Conservation (phyloP, 2,329 filamentous ascomycete genomes). For the Diaporthe amygdali region DNA sequence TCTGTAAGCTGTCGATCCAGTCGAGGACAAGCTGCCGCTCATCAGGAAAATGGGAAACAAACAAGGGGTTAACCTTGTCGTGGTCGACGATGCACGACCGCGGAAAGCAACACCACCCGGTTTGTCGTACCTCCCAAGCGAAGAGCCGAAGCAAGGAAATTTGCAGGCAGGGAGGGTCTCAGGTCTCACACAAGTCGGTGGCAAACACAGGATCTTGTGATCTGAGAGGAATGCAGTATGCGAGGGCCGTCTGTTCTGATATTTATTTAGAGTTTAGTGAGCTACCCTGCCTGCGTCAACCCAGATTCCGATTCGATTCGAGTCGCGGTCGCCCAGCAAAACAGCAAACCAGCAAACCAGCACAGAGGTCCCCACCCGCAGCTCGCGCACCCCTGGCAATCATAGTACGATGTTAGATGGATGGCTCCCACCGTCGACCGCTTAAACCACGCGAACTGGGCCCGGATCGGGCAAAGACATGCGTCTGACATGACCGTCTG, state of each 20-base stretch:
- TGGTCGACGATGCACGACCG: background rate
- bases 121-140: background rate
- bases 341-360: too few relatives aligned
- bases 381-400: background rate
- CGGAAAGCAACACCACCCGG: background rate
- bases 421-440: background rate
- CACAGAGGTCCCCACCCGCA: background rate
- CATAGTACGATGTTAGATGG: slow-evolving; percentile 12
- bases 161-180: background rate
- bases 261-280: background rate
- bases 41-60: background rate
- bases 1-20: background rate
- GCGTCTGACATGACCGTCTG: slow-evolving; percentile 20
- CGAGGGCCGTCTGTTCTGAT: background rate
- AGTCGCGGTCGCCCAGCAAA: background rate
- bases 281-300: background rate
- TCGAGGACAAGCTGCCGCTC: background rate
- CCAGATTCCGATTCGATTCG: background rate
- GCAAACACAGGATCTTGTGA: background rate
- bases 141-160: background rate
- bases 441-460: background rate
- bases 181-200: background rate
- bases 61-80: background rate
- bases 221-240: background rate
- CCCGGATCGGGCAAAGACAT: slow-evolving; percentile 12